These are phyloP conservation scores for Plantago major DNA, from an alignment of 257 asterid species.

Conservation along the genomic window DNA sequence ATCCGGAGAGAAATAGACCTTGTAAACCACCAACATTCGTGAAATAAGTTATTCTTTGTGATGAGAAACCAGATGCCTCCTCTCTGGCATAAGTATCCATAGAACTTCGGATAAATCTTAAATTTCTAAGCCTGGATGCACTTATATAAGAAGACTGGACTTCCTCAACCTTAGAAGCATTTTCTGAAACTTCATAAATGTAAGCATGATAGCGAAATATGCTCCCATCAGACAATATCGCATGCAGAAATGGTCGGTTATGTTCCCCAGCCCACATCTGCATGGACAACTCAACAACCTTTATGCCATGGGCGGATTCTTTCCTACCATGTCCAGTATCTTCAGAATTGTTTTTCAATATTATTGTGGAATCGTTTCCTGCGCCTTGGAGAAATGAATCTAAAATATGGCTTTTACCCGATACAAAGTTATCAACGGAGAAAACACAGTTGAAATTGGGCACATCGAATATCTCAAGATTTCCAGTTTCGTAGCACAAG, in stretches of 20 bases:
- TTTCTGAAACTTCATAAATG: slow-evolving; percentile 66
- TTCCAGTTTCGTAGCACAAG: slow-evolving; percentile 73
- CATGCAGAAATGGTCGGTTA: slow-evolving; percentile 83
- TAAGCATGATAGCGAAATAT: slow-evolving; percentile 89
- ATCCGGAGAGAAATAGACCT: slow-evolving; percentile 77
- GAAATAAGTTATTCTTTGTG: slow-evolving; percentile 64
- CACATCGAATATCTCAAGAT: slow-evolving; percentile 84
- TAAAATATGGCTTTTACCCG: slow-evolving; percentile 63
- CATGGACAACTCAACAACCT: slow-evolving; percentile 90
- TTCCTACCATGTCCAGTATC: slow-evolving; percentile 60
- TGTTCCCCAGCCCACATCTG: slow-evolving; percentile 75
- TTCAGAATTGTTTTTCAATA: slow-evolving; percentile 35
- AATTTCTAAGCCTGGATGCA: slow-evolving; percentile 82
- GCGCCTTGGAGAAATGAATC: slow-evolving; percentile 55
- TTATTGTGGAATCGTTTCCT: slow-evolving; percentile 32
- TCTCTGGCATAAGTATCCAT: slow-evolving; percentile 77
- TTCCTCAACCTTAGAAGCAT: slow-evolving; percentile 52
- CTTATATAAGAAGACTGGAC: slow-evolving; percentile 39
- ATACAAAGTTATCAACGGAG: slow-evolving; percentile 65
- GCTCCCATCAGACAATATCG: slow-evolving; percentile 88
- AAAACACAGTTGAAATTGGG: slow-evolving; percentile 77
- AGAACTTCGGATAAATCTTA: slow-evolving; percentile 70
- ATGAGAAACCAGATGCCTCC: slow-evolving; percentile 58
- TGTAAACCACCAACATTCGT: slow-evolving; percentile 90
- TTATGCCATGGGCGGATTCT: slow-evolving; percentile 50